Conservation (phyloP, 306 rosid species). For the Begonia fuchsioides region DNA sequence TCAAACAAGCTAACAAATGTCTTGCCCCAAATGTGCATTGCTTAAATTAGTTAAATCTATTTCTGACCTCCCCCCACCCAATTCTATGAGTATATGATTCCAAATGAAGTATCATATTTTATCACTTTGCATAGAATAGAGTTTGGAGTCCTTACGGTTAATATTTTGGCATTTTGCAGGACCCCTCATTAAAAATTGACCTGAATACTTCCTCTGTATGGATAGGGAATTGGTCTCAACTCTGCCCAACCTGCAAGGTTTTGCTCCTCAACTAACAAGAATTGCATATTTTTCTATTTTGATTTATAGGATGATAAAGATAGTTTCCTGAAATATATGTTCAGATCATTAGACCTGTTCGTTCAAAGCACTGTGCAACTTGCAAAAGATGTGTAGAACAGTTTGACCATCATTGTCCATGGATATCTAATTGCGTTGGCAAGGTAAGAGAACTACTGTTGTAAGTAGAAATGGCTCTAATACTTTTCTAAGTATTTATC, state of each 20-base stretch:
- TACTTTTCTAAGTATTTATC: neutral
- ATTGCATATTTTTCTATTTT: neutral
- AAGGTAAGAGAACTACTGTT: conserved; percentile 40
- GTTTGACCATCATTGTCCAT: conserved; percentile 97
- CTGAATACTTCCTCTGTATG: conserved; percentile 57
- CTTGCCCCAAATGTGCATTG: too few relatives aligned
- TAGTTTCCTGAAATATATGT: conserved; percentile 7
- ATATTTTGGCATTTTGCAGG: conserved; percentile 37
- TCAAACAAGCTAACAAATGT: too few relatives aligned
- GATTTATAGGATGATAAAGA: conserved; percentile 2
- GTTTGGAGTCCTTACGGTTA: neutral
- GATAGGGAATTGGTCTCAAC: conserved; percentile 97
- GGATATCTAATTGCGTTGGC: conserved; percentile 99
- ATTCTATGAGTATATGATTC: too few relatives aligned
- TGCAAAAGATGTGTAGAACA: conserved; percentile 92
- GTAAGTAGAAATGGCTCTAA: neutral
- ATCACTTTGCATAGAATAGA: too few relatives aligned
- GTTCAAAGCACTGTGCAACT: conserved; percentile 90
- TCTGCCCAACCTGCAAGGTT: conserved; percentile 99
- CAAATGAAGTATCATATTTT: too few relatives aligned
- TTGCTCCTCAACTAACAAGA: conserved; percentile 11
- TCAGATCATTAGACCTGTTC: conserved; percentile 85
- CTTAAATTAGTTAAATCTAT: too few relatives aligned
- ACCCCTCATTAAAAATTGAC: conserved; percentile 67
- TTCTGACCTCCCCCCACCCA: too few relatives aligned